These are phyloP conservation scores for Apiotrichum sp. DNA, from an alignment of 1,284 basidiomycete species.

Conservation along the genomic window DNA sequence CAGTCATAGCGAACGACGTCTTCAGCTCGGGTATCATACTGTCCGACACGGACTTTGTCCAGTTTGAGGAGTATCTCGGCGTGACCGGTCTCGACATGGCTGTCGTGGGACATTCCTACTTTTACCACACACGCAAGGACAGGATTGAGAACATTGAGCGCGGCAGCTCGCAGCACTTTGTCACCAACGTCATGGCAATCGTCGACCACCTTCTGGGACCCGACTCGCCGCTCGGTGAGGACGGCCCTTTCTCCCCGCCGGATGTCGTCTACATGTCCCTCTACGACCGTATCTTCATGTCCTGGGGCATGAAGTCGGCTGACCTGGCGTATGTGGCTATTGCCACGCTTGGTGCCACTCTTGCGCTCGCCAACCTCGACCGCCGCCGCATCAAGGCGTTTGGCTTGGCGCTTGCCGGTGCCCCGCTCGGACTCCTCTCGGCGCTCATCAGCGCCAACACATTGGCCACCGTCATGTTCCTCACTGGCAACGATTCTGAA, in stretches of 20 bases:
- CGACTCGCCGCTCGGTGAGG: conserved; percentile 32
- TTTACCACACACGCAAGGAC: conserved; percentile 79
- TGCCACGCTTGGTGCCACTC: conserved; percentile 48
- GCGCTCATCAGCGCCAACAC: conserved; percentile 61
- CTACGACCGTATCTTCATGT: conserved; percentile 60
- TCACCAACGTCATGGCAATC: conserved; percentile 79
- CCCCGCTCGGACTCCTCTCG: conserved; percentile 46
- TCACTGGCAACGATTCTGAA: conserved; percentile 55
- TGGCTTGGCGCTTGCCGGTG: conserved; percentile 53
- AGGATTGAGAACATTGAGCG: conserved; percentile 28
- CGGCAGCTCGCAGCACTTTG: conserved; percentile 68
- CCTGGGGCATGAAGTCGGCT: conserved; percentile 66
- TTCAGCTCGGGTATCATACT: conserved; percentile 88
- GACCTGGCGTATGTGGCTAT: conserved; percentile 60
- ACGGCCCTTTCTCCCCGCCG: conserved; percentile 37
- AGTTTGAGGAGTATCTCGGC: conserved; percentile 87
- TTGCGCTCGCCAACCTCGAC: conserved; percentile 35
- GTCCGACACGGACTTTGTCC: conserved; percentile 88
- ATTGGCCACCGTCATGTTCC: conserved; percentile 66
- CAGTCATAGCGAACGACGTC: conserved; percentile 86
- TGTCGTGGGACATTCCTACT: conserved; percentile 77
- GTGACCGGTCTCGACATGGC: conserved; percentile 88
- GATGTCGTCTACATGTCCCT: conserved; percentile 64
- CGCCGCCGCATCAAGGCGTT: conserved; percentile 41
- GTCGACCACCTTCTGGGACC: conserved; percentile 64